Evolutionary conservation across 2,329 filamentous ascomycete genomes (phyloP).

Genomic region (Microdochium paspali): DNA sequence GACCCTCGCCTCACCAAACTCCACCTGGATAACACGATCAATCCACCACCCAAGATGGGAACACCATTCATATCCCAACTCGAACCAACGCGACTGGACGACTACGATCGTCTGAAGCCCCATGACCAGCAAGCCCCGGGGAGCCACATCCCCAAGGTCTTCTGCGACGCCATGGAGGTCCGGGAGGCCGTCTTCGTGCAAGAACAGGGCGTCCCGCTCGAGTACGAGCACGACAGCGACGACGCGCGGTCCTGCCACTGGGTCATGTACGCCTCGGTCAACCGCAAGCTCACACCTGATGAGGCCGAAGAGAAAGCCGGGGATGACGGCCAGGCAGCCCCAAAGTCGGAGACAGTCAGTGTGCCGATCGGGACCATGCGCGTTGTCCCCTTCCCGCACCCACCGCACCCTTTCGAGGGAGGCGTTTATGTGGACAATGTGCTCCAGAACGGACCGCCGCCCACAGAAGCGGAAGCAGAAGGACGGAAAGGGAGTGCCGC

Average conservation of each 20-base stretch:
- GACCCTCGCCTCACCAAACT: no score
- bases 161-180: slow-evolving; percentile 55
- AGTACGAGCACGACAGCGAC: slow-evolving; percentile 72
- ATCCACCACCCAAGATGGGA: slow-evolving; percentile 26
- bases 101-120: slow-evolving; percentile 30
- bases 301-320: slow-evolving; percentile 30
- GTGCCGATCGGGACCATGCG: slow-evolving; percentile 67
- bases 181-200: slow-evolving; percentile 51
- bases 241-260: slow-evolving; percentile 76
- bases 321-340: slow-evolving; percentile 27
- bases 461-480: no score
- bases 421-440: slow-evolving; percentile 36
- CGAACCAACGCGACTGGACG: slow-evolving; percentile 38
- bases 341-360: slow-evolving; percentile 31
- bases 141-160: slow-evolving; percentile 37
- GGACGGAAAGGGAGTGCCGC: slow-evolving; percentile 6
- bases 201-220: slow-evolving; percentile 48
- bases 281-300: slow-evolving; percentile 31
- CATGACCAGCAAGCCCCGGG: slow-evolving; percentile 29
- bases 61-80: slow-evolving; percentile 40
- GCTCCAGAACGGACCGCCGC: slow-evolving; percentile 17
- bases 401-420: slow-evolving; percentile 47
- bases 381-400: slow-evolving; percentile 72
- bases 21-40: no score
- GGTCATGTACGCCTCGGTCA: slow-evolving; percentile 68